Percentiles rank a stretch among this genome's conserved stretches.
phyloP scores from a whole-genome alignment of 1,284 basidiomycete genomes.

The Malassezia caprae region DNA sequence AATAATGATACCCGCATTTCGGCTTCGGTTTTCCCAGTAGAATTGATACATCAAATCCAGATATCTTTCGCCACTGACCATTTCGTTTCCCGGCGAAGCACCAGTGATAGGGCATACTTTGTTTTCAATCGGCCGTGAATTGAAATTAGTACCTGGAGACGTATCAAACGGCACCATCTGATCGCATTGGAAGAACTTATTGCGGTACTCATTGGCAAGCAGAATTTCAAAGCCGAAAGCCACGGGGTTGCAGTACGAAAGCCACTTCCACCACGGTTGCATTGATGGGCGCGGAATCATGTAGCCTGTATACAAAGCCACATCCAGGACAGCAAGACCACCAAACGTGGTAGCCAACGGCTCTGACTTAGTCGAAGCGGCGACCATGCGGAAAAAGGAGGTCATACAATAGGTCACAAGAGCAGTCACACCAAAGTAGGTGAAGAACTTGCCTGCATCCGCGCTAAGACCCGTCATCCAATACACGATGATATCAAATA shows the following conservation, averaged over 20 bases:
- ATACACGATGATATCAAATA: constrained; percentile 58
- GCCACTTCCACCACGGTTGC: constrained; percentile 39
- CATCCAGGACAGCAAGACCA: constrained; percentile 56
- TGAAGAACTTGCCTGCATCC: constrained; percentile 49
- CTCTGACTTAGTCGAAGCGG: constrained; percentile 24
- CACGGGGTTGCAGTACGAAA: constrained; percentile 37
- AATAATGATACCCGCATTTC: constrained; percentile 36
- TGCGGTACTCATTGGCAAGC: constrained; percentile 38
- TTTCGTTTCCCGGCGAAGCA: constrained; percentile 22
- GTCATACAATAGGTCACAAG: constrained; percentile 47
- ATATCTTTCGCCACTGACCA: constrained; percentile 25
- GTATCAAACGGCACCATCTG: constrained; percentile 21
- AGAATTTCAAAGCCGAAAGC: constrained; percentile 36
- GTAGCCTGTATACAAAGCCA: constrained; percentile 61
- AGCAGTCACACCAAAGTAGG: constrained; percentile 29
- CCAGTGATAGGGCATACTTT: constrained; percentile 32
- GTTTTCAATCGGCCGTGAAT: constrained; percentile 16
- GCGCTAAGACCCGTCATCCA: constrained; percentile 58
- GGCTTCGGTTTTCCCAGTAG: constrained; percentile 18
- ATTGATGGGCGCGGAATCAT: constrained; percentile 55
- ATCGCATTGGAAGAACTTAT: constrained; percentile 22
- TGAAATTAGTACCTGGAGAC: constrained; percentile 15
- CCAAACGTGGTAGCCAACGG: constrained; percentile 48
- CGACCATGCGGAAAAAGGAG: constrained; percentile 52
- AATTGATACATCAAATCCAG: constrained; percentile 24